A percentile compares a stretch with the other conserved stretches of the same genome.
These are phyloP conservation scores for Pachyrhizus erosus DNA, from an alignment of 306 rosid genomes.

Conservation along the genomic window DNA sequence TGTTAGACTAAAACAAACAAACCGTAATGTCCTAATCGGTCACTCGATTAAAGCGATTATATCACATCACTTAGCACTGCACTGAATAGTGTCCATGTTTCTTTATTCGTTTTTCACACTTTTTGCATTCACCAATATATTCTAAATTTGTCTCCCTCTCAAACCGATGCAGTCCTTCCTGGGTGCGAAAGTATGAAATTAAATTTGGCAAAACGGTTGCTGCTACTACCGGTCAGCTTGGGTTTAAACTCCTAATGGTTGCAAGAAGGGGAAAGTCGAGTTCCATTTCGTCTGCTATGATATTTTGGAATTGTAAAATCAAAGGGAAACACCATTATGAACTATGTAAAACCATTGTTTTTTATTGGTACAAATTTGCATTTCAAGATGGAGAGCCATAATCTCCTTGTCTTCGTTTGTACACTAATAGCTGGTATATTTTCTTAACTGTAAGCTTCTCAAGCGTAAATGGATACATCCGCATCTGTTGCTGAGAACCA, in stretches of 20 bases:
- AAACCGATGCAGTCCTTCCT: slow-evolving; percentile 73
- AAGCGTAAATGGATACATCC: slow-evolving; percentile 34
- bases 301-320: slow-evolving; percentile 50
- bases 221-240: slow-evolving; percentile 46
- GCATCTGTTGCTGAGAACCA: slow-evolving; percentile 45
- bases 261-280: slow-evolving; percentile 43
- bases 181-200: slow-evolving; percentile 61
- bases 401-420: slow-evolving; percentile 54
- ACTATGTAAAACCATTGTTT: slow-evolving; percentile 43
- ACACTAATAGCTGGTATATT: slow-evolving; percentile 49
- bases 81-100: neutral
- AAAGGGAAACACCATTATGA: slow-evolving; percentile 36
- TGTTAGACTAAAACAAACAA: neutral
- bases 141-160: neutral
- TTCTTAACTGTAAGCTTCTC: slow-evolving; percentile 45
- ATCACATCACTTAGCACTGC: neutral
- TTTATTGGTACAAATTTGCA: slow-evolving; percentile 49
- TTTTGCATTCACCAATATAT: neutral
- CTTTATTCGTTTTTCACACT: neutral
- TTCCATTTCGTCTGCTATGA: slow-evolving; percentile 46
- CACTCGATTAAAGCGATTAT: neutral
- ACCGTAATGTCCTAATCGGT: neutral
- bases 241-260: slow-evolving; percentile 43
- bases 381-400: slow-evolving; percentile 46
- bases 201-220: slow-evolving; percentile 41